Base-by-base conservation (phyloP, 441 rosid species). In the Bruguiera hainesii region DNA sequence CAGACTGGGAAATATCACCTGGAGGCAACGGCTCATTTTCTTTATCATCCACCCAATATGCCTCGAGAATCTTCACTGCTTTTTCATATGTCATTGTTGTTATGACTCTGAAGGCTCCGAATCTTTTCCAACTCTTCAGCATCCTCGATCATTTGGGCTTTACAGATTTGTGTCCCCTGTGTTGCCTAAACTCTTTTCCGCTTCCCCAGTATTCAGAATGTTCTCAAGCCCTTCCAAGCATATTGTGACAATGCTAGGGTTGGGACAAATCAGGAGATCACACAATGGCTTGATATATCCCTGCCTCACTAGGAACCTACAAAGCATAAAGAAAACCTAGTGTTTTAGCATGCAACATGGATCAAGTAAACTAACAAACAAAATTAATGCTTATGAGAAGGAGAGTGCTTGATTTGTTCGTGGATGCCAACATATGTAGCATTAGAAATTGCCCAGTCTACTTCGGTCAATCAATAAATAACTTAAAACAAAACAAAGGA, bases 211-310 rank as follows among this genome's bases (percentile, higher is more conserved):
- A 86, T 87, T 85, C 78, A 85, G 73, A 19, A 87, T 85, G 77
- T 87, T 85, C 60, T 85, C 90, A 35, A 87, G 81, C 61, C 89
- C 90, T 74, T 83, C 88, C 55, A 87, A 74, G 68, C 89, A 87
- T 46, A 87, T 89, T 0, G 79, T 81, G 55, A 87, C 78, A 63
- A 85, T 85, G 71, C 90, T 82, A 15, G 93, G 87, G 77, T 87
- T 89, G 0, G 87, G 87, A 73, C 87, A 82, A 6, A 72, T 71
- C 63, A 87, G 79, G 67, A 87, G 90, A 76, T 87, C 93, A 28
- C 90, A 87, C 70, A 85, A 77, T 26, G 90, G 93, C 80, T 84
- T 84, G 75, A 87, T 81, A 73, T 84, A 79, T 16, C 87, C 88
- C 79, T 84, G 84, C 60, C 67, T 71, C 61, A 85, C 87, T 66